phyloP scores from a whole-genome alignment of 257 asterid genomes.

The Ligustrum vulgare region DNA sequence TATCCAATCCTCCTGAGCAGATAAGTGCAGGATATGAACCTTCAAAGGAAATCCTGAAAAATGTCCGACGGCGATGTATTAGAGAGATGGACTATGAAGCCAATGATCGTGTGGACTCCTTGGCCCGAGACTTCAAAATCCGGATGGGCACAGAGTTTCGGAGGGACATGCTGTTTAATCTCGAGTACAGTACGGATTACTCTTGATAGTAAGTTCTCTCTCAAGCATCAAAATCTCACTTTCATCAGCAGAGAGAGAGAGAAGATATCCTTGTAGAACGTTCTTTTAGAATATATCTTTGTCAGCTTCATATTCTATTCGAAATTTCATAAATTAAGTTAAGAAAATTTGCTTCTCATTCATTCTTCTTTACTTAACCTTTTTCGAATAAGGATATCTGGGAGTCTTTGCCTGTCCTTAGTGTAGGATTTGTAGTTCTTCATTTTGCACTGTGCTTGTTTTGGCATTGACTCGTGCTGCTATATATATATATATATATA shows the following conservation, averaged over 20 bases:
- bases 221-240: conserved; percentile 19
- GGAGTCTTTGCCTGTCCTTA: neutral
- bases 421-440: neutral
- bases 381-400: neutral
- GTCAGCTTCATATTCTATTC: neutral
- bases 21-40: conserved; percentile 63
- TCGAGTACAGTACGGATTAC: conserved; percentile 47
- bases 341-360: neutral
- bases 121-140: conserved; percentile 46
- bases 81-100: conserved; percentile 82
- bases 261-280: neutral
- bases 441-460: conserved; percentile 6
- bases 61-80: conserved; percentile 75
- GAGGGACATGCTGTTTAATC: conserved; percentile 55
- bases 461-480: conserved; percentile 11
- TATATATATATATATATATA: neutral
- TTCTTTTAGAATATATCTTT: neutral
- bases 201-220: conserved; percentile 42
- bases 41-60: conserved; percentile 63
- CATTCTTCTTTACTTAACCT: neutral
- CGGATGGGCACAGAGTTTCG: conserved; percentile 61
- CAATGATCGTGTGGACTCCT: conserved; percentile 45
- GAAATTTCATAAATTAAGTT: neutral
- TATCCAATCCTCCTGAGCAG: conserved; percentile 38
- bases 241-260: neutral